Percentiles rank a stretch among this genome's conserved stretches.
Conservation (phyloP, 2,329 filamentous ascomycete species). For the Atkinsonella hypoxylon region DNA sequence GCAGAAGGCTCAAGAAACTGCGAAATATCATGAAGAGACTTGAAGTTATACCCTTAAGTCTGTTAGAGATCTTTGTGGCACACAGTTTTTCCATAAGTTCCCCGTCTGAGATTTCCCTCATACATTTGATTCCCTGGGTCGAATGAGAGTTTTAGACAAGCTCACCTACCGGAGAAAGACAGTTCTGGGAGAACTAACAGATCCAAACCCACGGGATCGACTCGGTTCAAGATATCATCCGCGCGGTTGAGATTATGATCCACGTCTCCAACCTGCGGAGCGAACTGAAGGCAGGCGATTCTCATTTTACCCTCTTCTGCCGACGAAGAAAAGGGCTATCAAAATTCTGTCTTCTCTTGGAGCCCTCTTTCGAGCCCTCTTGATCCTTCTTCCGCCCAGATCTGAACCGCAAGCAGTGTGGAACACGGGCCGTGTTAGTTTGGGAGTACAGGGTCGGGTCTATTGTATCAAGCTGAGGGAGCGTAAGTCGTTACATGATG, state of each 20-base stretch:
- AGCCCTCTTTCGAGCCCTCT: too few species aligned
- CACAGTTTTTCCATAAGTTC: too few species aligned
- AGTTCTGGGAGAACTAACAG: slow-evolving; percentile 65
- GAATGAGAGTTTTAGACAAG: neutral
- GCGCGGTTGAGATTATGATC: slow-evolving; percentile 59
- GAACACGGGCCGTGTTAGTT: too few species aligned
- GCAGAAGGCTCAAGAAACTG: neutral
- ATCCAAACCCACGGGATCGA: slow-evolving; percentile 45
- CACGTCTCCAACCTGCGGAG: slow-evolving; percentile 56
- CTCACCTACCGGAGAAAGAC: slow-evolving; percentile 61
- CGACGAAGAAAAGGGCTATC: too few species aligned
- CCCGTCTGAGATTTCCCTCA: too few species aligned
- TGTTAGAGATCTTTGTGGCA: neutral
- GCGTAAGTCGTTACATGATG: too few species aligned
- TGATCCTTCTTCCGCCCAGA: slow-evolving; percentile 9
- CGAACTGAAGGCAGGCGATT: slow-evolving; percentile 61
- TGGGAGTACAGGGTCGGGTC: too few species aligned
- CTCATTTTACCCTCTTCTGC: slow-evolving; percentile 33
- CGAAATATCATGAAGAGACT: neutral
- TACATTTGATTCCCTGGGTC: too few species aligned
- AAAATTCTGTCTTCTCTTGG: too few species aligned
- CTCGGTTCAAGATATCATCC: slow-evolving; percentile 46
- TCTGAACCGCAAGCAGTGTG: too few species aligned
- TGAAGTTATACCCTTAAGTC: neutral
- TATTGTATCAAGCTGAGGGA: too few species aligned